Evolutionary conservation across 495 filamentous ascomycete species (phyloP).

Genomic region (Tuber microsphaerosporum): DNA sequence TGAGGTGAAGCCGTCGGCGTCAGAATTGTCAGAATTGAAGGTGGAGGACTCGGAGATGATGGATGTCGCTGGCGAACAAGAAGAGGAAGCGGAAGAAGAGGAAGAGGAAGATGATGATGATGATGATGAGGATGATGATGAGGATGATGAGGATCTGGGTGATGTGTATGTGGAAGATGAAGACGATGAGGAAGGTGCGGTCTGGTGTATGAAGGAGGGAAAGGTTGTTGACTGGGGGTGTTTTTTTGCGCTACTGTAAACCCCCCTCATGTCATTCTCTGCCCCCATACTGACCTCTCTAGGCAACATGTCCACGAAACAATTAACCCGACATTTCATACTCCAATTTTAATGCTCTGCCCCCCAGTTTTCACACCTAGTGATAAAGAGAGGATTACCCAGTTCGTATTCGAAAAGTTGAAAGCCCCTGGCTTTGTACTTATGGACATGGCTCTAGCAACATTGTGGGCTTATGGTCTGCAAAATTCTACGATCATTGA

Average conservation of each 20-base stretch:
- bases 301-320: constrained; percentile 71
- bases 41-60: constrained; percentile 5
- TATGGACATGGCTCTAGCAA: constrained; percentile 75
- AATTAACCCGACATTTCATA: constrained; percentile 84
- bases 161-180: constrained; percentile 72
- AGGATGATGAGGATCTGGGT: constrained; percentile 48
- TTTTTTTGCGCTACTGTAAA: constrained; percentile 74
- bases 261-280: neutral
- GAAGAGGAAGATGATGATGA: constrained; percentile 70
- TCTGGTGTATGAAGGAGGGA: constrained; percentile 80
- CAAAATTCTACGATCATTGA: constrained; percentile 75
- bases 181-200: constrained; percentile 76
- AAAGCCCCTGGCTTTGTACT: constrained; percentile 83
- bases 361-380: constrained; percentile 78
- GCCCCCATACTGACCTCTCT: constrained; percentile 13
- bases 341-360: constrained; percentile 78
- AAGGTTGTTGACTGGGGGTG: constrained; percentile 79
- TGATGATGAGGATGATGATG: constrained; percentile 40
- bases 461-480: constrained; percentile 73
- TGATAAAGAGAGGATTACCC: constrained; percentile 73
- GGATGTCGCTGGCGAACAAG: constrained; percentile 69
- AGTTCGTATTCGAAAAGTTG: constrained; percentile 94
- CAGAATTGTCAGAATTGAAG: constrained; percentile 14
- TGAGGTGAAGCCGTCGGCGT: constrained; percentile 7
- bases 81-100: constrained; percentile 39